Evolutionary conservation across 2,329 filamentous ascomycete species (phyloP).

Genomic region (Colletotrichum sp.): DNA sequence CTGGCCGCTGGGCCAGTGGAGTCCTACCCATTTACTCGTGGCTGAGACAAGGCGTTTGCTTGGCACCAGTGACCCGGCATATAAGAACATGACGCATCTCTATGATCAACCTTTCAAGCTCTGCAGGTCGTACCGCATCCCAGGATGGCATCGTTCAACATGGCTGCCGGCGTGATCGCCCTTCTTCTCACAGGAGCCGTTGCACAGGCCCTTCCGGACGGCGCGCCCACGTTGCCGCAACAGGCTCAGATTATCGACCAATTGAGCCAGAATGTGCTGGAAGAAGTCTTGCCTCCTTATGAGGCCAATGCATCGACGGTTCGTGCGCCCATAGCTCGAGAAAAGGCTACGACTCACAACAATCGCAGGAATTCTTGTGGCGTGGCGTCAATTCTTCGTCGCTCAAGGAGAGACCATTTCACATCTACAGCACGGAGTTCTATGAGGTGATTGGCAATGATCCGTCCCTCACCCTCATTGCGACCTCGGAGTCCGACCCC

Average conservation of each 20-base stretch:
- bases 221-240: not conserved
- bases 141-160: not conserved
- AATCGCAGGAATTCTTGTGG: constrained; percentile 43
- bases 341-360: not conserved
- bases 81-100: not conserved
- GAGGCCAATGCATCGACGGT: constrained; percentile 41
- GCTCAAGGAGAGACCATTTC: constrained; percentile 42
- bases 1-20: not conserved
- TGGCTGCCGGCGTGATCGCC: not conserved
- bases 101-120: not conserved
- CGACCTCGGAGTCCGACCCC: constrained; percentile 46
- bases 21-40: not conserved
- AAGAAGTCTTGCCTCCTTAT: constrained; percentile 39
- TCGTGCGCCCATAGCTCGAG: not conserved
- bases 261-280: constrained; percentile 46
- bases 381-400: constrained; percentile 43
- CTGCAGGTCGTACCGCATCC: not conserved
- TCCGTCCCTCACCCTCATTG: constrained; percentile 55
- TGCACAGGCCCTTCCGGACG: not conserved
- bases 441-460: constrained; percentile 51
- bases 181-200: not conserved
- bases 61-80: not conserved
- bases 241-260: constrained; percentile 47
- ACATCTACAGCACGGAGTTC: constrained; percentile 56
- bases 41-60: not conserved